phyloP scores from a whole-genome alignment of 2,329 filamentous ascomycete genomes.

The Aspergillus pseudoviridinutans region DNA sequence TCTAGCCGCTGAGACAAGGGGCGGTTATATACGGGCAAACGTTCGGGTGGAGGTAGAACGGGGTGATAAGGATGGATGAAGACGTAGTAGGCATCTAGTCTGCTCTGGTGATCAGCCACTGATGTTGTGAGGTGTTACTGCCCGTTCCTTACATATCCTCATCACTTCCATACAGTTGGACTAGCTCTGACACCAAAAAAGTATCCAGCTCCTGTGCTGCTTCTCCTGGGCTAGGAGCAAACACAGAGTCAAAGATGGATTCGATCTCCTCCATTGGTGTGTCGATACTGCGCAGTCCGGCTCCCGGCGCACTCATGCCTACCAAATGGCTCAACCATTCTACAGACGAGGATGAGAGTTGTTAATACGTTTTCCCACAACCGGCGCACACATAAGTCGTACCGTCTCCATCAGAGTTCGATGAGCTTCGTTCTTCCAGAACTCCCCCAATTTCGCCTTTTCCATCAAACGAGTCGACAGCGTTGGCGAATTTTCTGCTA shows the following conservation, averaged over 20 bases:
- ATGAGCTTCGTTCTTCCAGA: neutral
- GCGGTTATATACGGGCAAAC: constrained; percentile 12
- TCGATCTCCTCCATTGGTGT: constrained; percentile 48
- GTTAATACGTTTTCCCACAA: neutral
- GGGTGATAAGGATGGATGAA: constrained; percentile 30
- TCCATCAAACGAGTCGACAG: neutral
- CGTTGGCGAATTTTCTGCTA: neutral
- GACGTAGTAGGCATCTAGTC: constrained; percentile 29
- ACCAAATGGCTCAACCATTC: constrained; percentile 16
- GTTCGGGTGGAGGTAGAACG: constrained; percentile 22
- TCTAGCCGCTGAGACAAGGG: constrained; percentile 4
- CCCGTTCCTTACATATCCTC: constrained; percentile 38
- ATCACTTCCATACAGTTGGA: constrained; percentile 42
- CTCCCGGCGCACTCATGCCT: constrained; percentile 43
- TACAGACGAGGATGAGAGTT: neutral
- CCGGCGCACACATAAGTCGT: neutral
- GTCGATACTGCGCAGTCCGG: constrained; percentile 46
- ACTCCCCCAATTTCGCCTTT: neutral
- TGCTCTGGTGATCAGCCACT: constrained; percentile 6
- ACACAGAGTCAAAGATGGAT: constrained; percentile 44
- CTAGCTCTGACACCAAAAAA: constrained; percentile 18
- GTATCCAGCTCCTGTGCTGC: neutral
- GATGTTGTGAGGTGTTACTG: neutral
- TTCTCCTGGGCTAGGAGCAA: constrained; percentile 5
- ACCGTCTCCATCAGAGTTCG: neutral